A percentile compares a stretch with the other conserved stretches of the same genome.
phyloP scores from a whole-genome alignment of 306 rosid genomes.

The Gleditsia sinensis region DNA sequence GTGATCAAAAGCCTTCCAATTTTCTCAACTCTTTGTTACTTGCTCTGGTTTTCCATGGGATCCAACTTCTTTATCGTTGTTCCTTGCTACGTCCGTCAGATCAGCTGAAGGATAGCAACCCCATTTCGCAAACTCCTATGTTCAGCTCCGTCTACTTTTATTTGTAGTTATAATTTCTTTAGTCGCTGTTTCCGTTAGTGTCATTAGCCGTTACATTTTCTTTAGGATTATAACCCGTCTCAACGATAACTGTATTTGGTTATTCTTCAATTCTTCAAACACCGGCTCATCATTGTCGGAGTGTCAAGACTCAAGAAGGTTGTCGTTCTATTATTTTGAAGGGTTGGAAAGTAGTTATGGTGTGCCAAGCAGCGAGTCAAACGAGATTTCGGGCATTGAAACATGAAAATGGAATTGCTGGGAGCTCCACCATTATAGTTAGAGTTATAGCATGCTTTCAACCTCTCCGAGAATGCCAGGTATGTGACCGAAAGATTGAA shows the following conservation, averaged over 20 bases:
- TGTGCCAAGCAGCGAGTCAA: constrained; percentile 98
- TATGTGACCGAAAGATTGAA: constrained; percentile 27
- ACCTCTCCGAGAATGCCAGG: constrained; percentile 99
- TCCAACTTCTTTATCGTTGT: constrained; percentile 80
- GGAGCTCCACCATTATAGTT: constrained; percentile 86
- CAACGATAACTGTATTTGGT: constrained; percentile 1
- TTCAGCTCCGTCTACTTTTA: background rate
- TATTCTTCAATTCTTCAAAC: constrained; percentile 23
- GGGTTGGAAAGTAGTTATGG: constrained; percentile 92
- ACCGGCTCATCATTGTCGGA: background rate
- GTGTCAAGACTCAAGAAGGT: constrained; percentile 44
- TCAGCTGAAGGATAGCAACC: constrained; percentile 61
- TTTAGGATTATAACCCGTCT: background rate
- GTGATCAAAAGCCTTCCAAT: background rate
- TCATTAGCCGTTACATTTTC: background rate
- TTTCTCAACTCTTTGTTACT: background rate
- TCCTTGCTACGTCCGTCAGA: constrained; percentile 96
- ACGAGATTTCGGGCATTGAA: constrained; percentile 99
- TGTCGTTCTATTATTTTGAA: constrained; percentile 43
- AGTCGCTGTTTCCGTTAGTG: constrained; percentile 8
- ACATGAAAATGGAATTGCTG: constrained; percentile 91
- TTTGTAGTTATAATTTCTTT: background rate
- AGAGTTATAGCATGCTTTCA: constrained; percentile 97
- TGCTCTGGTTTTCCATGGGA: constrained; percentile 63
- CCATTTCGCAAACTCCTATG: background rate